A percentile compares a stretch with the other conserved stretches of the same genome.
Evolutionary conservation across 441 rosid genomes (phyloP).

Genomic region (Metrosideros polymorpha): DNA sequence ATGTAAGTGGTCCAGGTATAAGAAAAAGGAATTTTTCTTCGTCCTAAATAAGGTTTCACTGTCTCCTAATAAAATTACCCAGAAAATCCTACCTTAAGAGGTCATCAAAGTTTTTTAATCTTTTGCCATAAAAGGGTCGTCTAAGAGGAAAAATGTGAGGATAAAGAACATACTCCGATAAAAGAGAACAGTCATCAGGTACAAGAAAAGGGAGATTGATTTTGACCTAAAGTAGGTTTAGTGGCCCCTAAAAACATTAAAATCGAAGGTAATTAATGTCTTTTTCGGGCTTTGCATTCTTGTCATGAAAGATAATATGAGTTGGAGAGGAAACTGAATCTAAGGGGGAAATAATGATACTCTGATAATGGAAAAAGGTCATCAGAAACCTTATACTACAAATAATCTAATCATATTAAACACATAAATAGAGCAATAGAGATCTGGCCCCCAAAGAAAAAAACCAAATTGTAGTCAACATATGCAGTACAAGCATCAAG

Average conservation of each 20-base stretch:
- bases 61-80: background rate
- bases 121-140: background rate
- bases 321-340: background rate
- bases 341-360: background rate
- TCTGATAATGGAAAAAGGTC: background rate
- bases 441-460: background rate
- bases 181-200: background rate
- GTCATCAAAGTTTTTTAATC: background rate
- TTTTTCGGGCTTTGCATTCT: background rate
- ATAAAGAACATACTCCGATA: background rate
- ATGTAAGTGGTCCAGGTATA: background rate
- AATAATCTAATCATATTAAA: background rate
- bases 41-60: background rate
- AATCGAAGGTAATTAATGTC: background rate
- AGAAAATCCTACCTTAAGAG: background rate
- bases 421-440: background rate
- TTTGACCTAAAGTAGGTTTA: background rate
- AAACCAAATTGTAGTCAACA: background rate
- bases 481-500: background rate
- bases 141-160: background rate
- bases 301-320: background rate
- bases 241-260: background rate
- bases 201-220: background rate
- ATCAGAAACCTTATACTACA: background rate
- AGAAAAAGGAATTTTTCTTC: background rate